Conservation (phyloP, 805 yeast species). For the Sugiyamaella boreocaroliniensis region DNA sequence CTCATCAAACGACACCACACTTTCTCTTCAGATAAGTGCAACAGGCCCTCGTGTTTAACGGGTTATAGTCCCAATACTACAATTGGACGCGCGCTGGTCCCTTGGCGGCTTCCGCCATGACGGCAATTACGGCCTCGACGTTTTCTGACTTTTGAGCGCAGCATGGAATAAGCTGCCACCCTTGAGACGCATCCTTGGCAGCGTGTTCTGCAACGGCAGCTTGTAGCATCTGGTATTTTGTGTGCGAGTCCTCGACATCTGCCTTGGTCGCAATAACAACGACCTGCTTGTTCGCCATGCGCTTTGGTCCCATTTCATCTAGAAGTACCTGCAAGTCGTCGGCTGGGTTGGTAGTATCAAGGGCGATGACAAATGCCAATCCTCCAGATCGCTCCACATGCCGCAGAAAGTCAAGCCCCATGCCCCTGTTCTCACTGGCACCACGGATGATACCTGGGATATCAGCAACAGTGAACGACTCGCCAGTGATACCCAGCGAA, state of each 20-base stretch:
- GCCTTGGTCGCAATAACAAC: conserved; percentile 93
- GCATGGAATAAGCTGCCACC: conserved; percentile 75
- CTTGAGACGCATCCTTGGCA: conserved; percentile 13
- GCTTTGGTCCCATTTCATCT: conserved; percentile 61
- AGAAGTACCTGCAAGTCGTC: conserved; percentile 57
- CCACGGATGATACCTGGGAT: conserved; percentile 94
- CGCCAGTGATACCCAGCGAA: conserved; percentile 43
- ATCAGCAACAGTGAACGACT: conserved; percentile 86
- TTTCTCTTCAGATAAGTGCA: no score
- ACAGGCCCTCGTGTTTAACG: no score
- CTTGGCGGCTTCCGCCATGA: conserved; percentile 48
- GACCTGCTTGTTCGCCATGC: conserved; percentile 54
- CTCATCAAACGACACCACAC: no score
- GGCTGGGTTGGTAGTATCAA: conserved; percentile 62
- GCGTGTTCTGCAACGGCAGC: conserved; percentile 33
- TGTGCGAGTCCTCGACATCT: conserved; percentile 54
- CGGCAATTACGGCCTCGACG: conserved; percentile 56
- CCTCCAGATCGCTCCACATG: conserved; percentile 92
- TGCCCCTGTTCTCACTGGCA: conserved; percentile 74
- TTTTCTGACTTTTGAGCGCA: conserved; percentile 74
- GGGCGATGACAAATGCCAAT: conserved; percentile 74
- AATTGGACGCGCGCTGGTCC: not conserved
- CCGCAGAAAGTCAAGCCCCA: conserved; percentile 88
- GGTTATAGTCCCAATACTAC: no score
- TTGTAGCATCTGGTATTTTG: conserved; percentile 42